A percentile compares a stretch with the other conserved stretches of the same genome.
Evolutionary conservation across 345 rosid species (phyloP).

Genomic region (Corymbia maculata): DNA sequence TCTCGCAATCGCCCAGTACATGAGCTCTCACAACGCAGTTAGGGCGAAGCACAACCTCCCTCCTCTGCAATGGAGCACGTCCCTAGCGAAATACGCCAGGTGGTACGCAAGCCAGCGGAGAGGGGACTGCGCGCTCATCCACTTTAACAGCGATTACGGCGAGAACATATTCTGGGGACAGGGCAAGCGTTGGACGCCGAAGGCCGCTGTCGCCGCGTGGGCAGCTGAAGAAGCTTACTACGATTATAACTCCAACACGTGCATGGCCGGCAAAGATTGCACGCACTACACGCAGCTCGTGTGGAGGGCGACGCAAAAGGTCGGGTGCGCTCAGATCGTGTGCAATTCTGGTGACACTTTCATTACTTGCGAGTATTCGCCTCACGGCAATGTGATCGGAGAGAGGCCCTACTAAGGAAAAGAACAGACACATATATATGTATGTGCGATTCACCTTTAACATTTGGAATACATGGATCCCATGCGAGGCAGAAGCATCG

Average conservation of each 20-base stretch:
- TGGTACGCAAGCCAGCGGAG: slow-evolving; percentile 24
- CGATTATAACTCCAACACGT: slow-evolving; percentile 28
- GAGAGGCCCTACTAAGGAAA: slow-evolving; percentile 42
- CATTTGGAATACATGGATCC: background rate
- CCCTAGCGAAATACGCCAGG: slow-evolving; percentile 29
- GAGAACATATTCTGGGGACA: slow-evolving; percentile 66
- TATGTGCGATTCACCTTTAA: background rate
- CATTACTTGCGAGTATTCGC: slow-evolving; percentile 47
- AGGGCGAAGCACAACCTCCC: slow-evolving; percentile 38
- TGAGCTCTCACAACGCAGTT: slow-evolving; percentile 30
- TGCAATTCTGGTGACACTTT: slow-evolving; percentile 47
- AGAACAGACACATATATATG: background rate
- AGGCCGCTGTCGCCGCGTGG: slow-evolving; percentile 47
- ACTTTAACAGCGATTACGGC: slow-evolving; percentile 42
- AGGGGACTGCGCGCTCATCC: slow-evolving; percentile 39
- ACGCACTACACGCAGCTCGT: slow-evolving; percentile 60
- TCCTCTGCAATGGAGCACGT: slow-evolving; percentile 50
- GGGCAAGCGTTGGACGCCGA: slow-evolving; percentile 42
- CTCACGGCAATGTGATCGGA: slow-evolving; percentile 55
- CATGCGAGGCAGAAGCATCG: background rate
- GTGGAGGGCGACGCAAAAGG: slow-evolving; percentile 44
- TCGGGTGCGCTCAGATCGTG: slow-evolving; percentile 42
- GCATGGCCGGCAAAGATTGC: slow-evolving; percentile 28
- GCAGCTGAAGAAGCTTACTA: slow-evolving; percentile 36
- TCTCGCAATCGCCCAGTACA: slow-evolving; percentile 15